Evolutionary conservation across 257 asterid genomes (phyloP).

Genomic region (Solanum pinnatisectum): DNA sequence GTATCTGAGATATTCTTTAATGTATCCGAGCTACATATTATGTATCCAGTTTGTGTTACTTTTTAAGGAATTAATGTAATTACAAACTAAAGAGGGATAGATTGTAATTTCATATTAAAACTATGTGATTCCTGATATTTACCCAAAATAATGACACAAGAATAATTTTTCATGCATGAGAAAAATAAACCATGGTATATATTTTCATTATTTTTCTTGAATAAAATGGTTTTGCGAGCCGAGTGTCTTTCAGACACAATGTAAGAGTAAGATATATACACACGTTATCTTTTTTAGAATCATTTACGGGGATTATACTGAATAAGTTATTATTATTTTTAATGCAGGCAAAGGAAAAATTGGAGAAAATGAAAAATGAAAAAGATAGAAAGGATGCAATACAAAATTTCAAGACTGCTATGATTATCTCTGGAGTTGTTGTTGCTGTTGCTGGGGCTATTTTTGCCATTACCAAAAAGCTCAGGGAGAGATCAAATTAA

Average conservation of each 20-base stretch:
- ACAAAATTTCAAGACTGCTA: conserved; percentile 43
- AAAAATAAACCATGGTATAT: background rate
- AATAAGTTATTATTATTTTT: background rate
- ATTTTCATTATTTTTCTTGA: background rate
- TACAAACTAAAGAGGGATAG: no score
- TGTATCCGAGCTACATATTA: no score
- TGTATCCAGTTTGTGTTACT: no score
- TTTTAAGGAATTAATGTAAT: no score
- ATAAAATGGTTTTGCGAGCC: accelerated
- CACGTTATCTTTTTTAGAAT: accelerated
- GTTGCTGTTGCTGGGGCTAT: conserved; percentile 67
- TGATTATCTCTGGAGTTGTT: conserved; percentile 52
- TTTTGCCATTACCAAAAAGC: conserved; percentile 59
- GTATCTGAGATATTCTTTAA: no score
- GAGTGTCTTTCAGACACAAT: background rate
- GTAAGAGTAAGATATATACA: no score
- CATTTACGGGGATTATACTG: background rate
- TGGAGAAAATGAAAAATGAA: conserved; percentile 18
- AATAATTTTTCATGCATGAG: background rate
- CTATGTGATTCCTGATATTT: no score
- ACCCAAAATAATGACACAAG: background rate
- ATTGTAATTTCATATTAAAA: no score
- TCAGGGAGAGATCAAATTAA: conserved; percentile 45
- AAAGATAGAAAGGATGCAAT: conserved; percentile 44
- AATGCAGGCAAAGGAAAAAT: conserved; percentile 26